Evolutionary conservation across 2,329 filamentous ascomycete genomes (phyloP), one percentile per base, ranked within the genome.

Genomic region (Lasiodiplodia sp.): DNA sequence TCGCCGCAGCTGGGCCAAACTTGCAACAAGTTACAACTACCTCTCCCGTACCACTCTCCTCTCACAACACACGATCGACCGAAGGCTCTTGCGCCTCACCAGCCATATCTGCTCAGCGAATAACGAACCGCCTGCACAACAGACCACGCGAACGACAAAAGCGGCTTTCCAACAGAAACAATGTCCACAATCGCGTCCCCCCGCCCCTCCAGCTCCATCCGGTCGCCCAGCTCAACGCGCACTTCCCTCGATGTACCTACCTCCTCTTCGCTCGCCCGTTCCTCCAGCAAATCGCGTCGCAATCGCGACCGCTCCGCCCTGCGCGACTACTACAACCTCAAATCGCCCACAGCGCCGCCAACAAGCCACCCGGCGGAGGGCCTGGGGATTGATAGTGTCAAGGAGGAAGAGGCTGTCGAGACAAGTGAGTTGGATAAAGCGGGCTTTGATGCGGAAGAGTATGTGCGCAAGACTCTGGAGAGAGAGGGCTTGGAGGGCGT

Each of bases 241-340:
- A 90, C 91, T 4, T 94, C 92, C 44, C 84, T 93, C 90, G 69
- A 86, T 83, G 70, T 82, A 87, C 83, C 82, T 74, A 52, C 49
- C 4, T 37, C 49, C 38, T 68, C 67, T n/a, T 55, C 56, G 18
- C 34, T 58, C 53, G 49, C 49, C 2, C 66, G 66, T 6, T 56
- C 58, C 25, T 81, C 78, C 67, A 79, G 73, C 71, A 68, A 78
- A 69, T 68, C 71, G 69, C 74, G 70, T 75, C 86, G 91, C 70
- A 97, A 97, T 81, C 86, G 91, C 71, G 97, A 97, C 82, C 92
- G 95, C 72, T 89, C 91, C 68, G 95, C 95, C 7, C 86, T 98
- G 23, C 91, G 96, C 74, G 94, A 97, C 77, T 98, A 97, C 84
- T 98, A 98, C 82, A 96, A 96, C 77, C 86, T 98, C 62, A 91